Evolutionary conservation across 306 rosid genomes (phyloP).

Genomic region (Dalbergia oliveri): DNA sequence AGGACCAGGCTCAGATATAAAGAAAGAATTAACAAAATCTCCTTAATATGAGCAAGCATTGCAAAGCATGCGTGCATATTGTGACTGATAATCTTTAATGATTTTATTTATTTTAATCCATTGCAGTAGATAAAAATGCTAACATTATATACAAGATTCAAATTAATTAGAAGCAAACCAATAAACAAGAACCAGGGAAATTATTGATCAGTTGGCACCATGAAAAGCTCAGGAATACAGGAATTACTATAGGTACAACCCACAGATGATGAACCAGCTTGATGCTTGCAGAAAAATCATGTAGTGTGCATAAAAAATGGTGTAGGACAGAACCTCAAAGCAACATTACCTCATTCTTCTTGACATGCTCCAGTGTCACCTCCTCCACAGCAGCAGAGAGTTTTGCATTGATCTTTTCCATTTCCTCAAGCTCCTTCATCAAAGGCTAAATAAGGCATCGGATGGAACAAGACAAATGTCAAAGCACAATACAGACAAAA

Average conservation of each 20-base stretch:
- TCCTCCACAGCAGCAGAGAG: conserved; percentile 95
- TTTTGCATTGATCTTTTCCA: conserved; percentile 91
- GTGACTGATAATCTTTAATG: no score
- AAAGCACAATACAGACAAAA: conserved; percentile 44
- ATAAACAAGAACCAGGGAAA: not conserved
- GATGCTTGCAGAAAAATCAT: not conserved
- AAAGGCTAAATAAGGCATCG: conserved; percentile 64
- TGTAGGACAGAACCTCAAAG: conserved; percentile 18
- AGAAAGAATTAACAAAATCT: no score
- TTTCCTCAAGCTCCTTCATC: conserved; percentile 99
- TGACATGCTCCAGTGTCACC: conserved; percentile 93
- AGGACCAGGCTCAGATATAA: no score
- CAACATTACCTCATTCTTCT: conserved; percentile 87
- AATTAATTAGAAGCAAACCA: conserved; percentile 7
- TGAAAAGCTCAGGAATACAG: conserved; percentile 9
- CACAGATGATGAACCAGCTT: not conserved
- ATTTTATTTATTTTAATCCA: conserved; percentile 6
- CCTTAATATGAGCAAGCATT: no score
- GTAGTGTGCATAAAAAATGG: conserved; percentile 17
- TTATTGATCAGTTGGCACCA: not conserved
- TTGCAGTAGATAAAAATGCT: conserved; percentile 1
- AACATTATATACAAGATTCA: not conserved
- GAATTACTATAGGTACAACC: not conserved
- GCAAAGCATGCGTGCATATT: no score
- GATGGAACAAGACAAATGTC: conserved; percentile 39